Conservation (phyloP, 257 asterid genomes). For the Solanum chmielewskii region DNA sequence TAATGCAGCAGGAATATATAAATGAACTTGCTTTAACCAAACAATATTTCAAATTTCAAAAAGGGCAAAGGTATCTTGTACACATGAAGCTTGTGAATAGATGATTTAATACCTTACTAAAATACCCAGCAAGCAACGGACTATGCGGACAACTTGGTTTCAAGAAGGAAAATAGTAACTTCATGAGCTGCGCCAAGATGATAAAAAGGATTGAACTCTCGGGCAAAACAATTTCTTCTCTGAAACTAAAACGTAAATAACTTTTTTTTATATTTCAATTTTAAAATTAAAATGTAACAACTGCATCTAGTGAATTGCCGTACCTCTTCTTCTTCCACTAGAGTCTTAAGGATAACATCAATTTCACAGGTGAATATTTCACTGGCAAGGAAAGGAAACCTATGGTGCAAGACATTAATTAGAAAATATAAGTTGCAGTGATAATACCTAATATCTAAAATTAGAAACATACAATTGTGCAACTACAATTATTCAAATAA, state of each 20-base stretch:
- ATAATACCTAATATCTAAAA: not conserved
- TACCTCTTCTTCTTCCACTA: slow-evolving; percentile 97
- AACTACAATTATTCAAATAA: not conserved
- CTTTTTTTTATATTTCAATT: slow-evolving; percentile 2
- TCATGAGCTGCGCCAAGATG: slow-evolving; percentile 67
- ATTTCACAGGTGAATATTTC: slow-evolving; percentile 96
- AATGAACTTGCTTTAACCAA: slow-evolving; percentile 7
- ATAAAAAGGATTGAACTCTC: slow-evolving; percentile 4
- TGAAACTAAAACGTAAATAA: not conserved
- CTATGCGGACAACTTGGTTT: slow-evolving; percentile 81
- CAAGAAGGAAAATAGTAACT: slow-evolving; percentile 88
- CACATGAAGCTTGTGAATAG: not conserved
- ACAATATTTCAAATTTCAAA: not conserved
- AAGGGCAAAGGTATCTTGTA: not conserved
- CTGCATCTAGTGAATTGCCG: not conserved
- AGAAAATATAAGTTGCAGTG: slow-evolving; percentile 5
- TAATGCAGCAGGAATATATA: slow-evolving; percentile 11
- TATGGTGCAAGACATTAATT: slow-evolving; percentile 8
- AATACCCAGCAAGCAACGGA: slow-evolving; percentile 89
- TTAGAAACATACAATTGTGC: not conserved
- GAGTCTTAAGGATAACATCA: slow-evolving; percentile 88
- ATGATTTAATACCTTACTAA: slow-evolving; percentile 66
- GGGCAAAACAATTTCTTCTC: not conserved
- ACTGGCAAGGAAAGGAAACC: slow-evolving; percentile 96
- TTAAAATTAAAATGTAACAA: not conserved